Base-by-base conservation (phyloP, 345 rosid species). In the Arabidopsis suecica region DNA sequence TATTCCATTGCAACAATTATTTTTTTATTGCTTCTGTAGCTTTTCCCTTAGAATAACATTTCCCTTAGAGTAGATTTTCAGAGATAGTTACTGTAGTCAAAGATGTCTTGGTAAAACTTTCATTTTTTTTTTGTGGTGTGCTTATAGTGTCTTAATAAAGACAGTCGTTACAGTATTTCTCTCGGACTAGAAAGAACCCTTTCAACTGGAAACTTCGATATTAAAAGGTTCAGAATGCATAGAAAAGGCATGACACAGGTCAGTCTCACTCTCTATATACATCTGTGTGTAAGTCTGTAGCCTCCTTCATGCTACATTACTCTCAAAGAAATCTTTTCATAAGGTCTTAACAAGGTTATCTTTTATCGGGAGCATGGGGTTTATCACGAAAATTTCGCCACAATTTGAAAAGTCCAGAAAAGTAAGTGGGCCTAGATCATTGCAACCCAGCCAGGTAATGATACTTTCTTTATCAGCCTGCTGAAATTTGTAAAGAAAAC, bases 191-290 rank as follows among this genome's bases (percentile, higher is more conserved):
- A 91, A 74, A 87, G 97, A 82, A 82, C 98, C 54, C 96, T 94
- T 74, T 94, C 97, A 41, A 90, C 96, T 11, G 97, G 97, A 6
- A 94, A 94, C 82, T 94, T 90, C 61, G 93, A 91, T 81, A 83
- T 94, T 76, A 83, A 90, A 80, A 88, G 98, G 61, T 94, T 94
- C 85, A 90, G 73, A 80, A 94, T 94, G 98, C 89, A 90, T 84
- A 87, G 95, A 82, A 94, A 94, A 83, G 98, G 98, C 69, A 86
- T 94, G 91, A 84, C 97, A 72, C 97, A 94, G 95, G 98, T 91
- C 65, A 66, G 63, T 55, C 67, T 25, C 53, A 20, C 51, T 60
- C 56, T 48, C 63, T 68, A 14, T 42, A 38, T 33, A 56, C 42
- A 70, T 63, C 30, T 49, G 13, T 58, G 42, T 72, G 38, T 53